phyloP scores from a whole-genome alignment of 495 filamentous ascomycete species.

The Apodospora peruviana region DNA sequence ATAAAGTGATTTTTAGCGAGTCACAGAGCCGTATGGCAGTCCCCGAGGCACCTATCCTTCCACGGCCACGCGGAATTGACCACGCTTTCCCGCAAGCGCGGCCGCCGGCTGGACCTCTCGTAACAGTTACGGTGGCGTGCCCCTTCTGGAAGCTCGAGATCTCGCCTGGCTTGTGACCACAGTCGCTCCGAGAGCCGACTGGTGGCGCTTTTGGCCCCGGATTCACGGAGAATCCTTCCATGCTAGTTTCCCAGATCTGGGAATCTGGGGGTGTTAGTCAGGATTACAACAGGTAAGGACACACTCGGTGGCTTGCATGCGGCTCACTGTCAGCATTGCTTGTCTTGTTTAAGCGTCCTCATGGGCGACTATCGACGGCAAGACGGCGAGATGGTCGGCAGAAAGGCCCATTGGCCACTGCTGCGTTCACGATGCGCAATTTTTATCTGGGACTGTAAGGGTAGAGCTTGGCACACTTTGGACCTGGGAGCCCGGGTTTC shows the following conservation, averaged over 20 bases:
- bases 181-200: not conserved
- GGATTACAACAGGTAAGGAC: no score
- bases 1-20: slow-evolving; percentile 5
- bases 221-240: not conserved
- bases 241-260: not conserved
- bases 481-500: not conserved
- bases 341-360: no score
- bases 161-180: not conserved
- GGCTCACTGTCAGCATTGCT: not conserved
- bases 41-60: not conserved
- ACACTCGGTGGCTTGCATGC: not conserved
- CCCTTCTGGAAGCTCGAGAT: no score
- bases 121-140: not conserved
- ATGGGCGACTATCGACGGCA: no score
- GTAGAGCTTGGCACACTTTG: not conserved
- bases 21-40: not conserved
- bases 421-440: no score
- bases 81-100: not conserved
- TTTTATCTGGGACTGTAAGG: no score
- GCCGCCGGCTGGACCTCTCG: not conserved
- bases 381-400: no score
- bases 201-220: slow-evolving; percentile 1
- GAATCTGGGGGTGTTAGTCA: no score
- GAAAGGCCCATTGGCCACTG: no score
- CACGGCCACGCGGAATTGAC: not conserved